Evolutionary conservation across 306 rosid genomes (phyloP), one percentile per base, ranked within the genome.

Genomic region (Inga leiocalycina): DNA sequence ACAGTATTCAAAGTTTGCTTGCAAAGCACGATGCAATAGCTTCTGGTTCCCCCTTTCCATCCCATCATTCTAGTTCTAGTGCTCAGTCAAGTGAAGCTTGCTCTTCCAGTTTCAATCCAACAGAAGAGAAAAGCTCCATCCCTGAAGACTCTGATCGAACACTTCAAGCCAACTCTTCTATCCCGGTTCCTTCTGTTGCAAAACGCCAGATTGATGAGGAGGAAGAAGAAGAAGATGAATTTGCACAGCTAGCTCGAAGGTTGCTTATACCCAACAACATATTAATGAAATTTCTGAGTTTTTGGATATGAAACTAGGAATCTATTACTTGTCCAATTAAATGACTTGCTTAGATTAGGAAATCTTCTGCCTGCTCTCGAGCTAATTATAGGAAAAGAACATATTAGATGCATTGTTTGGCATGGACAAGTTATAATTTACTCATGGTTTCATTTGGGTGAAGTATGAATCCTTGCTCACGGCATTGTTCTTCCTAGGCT

Each of bases 201-300:
- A 83, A 62, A 84, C 65, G 76, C 69, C 92, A 62, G 54, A 75
- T 85, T 80, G 92, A 90, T 68, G 98, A 93, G 75, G 96, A 93
- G 59, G 98, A 91, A 43, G 95, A 91, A 84, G 90, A 89, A 51
- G 98, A 96, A 89, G 99, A 97, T 85, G 99, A 92, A 83, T 97
- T 97, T 84, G 97, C 93, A 48, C 95, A 91, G 89, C 91, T 97
- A 30, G 98, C 98, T 85, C 92, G 97, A 87, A 97, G 99, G 99
- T 94, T 71, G 79, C 61, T 73, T 39, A 46, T 35, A 61, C 81
- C 77, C 82, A 59, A 35, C 27, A 22, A 43, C 46, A 46, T 20
- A 19, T 68, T 37, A 32, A 70, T 71, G 46, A 70, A 73, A 74
- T 81, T 69, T 43, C 34, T 41, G 22, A 9, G 10, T 64, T 71